phyloP scores from a whole-genome alignment of 495 filamentous ascomycete species.

The Hypomontagnella submonticulosa region DNA sequence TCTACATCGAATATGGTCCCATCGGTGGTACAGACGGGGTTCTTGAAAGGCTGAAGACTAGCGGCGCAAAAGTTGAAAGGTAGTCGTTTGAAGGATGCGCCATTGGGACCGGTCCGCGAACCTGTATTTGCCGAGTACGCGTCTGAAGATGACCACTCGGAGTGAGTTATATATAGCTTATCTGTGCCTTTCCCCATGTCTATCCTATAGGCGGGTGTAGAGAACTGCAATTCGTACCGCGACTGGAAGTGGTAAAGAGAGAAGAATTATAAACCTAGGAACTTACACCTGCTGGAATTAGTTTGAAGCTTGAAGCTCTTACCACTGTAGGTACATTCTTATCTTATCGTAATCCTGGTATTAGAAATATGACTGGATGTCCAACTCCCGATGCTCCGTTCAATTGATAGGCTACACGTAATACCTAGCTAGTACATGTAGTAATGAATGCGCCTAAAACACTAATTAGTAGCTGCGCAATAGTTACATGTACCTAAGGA shows the following conservation, averaged over 20 bases:
- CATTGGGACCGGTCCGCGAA: conserved; percentile 59
- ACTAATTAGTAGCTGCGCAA: conserved; percentile 4
- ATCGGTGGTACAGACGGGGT: conserved; percentile 81
- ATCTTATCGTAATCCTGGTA: conserved; percentile 36
- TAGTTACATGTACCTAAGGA: neutral
- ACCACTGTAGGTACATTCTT: conserved; percentile 10
- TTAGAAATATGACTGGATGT: neutral
- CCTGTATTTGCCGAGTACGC: conserved; percentile 80
- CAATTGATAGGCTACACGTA: conserved; percentile 6
- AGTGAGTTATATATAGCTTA: conserved; percentile 94
- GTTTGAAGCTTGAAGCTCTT: conserved; percentile 7
- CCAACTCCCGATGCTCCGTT: conserved; percentile 4
- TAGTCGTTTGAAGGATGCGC: conserved; percentile 82
- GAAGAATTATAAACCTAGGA: neutral
- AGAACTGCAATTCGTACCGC: conserved; percentile 5
- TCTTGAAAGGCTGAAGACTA: conserved; percentile 89
- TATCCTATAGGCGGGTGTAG: neutral
- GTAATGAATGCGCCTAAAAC: conserved; percentile 9
- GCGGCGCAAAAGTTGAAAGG: conserved; percentile 99
- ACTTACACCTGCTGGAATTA: neutral
- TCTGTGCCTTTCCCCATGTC: conserved; percentile 67
- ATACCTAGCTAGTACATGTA: neutral
- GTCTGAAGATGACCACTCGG: conserved; percentile 93
- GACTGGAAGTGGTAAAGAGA: conserved; percentile 5
- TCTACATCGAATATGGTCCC: conserved; percentile 89